A percentile compares a stretch with the other conserved stretches of the same genome.
phyloP scores from a whole-genome alignment of 345 rosid species.

The Limnanthes douglasii region DNA sequence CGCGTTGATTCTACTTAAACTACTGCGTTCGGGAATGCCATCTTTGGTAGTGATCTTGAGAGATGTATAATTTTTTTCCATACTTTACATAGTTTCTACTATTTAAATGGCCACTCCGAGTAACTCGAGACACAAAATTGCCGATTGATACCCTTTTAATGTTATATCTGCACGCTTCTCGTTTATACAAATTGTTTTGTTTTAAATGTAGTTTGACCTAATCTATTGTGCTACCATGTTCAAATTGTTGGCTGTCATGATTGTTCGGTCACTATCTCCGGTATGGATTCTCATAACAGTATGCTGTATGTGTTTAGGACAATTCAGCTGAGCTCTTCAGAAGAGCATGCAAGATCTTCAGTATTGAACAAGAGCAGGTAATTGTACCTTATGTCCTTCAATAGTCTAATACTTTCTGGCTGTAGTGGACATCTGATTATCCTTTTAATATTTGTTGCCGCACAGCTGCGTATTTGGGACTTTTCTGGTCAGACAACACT shows the following conservation, averaged over 20 bases:
- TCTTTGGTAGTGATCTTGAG: too few species aligned
- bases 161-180: too few species aligned
- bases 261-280: slow-evolving; percentile 1
- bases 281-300: slow-evolving; percentile 1
- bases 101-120: too few species aligned
- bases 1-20: too few species aligned
- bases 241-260: neutral
- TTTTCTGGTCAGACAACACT: slow-evolving; percentile 69
- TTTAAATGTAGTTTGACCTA: too few species aligned
- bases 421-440: neutral
- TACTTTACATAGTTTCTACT: too few species aligned
- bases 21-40: too few species aligned
- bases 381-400: slow-evolving; percentile 8
- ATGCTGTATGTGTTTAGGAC: slow-evolving; percentile 31
- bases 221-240: too few species aligned
- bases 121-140: too few species aligned
- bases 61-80: too few species aligned
- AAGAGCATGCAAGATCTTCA: slow-evolving; percentile 95
- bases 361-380: slow-evolving; percentile 72
- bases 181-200: too few species aligned
- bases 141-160: too few species aligned
- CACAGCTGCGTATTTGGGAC: slow-evolving; percentile 88
- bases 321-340: slow-evolving; percentile 72
- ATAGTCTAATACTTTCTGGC: neutral
- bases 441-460: slow-evolving; percentile 14